phyloP scores from a whole-genome alignment of 805 yeast species.

The Candida stauntonica region DNA sequence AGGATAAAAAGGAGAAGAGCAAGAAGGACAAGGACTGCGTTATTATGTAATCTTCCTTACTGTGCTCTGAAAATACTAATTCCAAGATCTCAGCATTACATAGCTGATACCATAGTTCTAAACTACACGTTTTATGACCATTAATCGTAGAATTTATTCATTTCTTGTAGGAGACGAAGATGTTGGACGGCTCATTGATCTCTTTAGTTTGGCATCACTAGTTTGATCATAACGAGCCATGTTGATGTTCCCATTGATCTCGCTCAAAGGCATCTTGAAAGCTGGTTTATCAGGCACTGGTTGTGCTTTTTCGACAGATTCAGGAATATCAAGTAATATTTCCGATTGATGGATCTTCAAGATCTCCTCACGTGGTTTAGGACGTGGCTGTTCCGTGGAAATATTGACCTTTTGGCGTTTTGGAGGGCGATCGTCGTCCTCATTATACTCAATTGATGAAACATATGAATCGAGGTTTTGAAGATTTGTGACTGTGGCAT shows the following conservation, averaged over 20 bases:
- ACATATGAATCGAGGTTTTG: conserved; percentile 5
- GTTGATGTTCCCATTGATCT: neutral
- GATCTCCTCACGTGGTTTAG: conserved; percentile 17
- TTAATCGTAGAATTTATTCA: too few species aligned
- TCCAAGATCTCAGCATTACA: neutral
- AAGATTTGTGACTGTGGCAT: conserved; percentile 6
- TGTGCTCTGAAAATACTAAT: neutral
- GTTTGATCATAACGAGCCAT: neutral
- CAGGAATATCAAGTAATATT: conserved; percentile 4
- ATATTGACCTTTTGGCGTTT: conserved; percentile 19
- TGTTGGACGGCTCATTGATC: conserved; percentile 2
- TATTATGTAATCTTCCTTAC: conserved; percentile 16
- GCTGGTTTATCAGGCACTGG: conserved; percentile 3
- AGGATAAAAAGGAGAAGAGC: conserved; percentile 3
- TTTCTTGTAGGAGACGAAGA: conserved; percentile 1
- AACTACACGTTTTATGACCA: too few species aligned
- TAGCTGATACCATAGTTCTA: neutral
- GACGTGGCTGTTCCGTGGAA: conserved; percentile 10
- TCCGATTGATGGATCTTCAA: conserved; percentile 1
- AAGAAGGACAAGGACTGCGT: conserved; percentile 19
- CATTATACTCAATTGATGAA: conserved; percentile 4
- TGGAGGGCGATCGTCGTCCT: conserved; percentile 16
- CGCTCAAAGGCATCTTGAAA: conserved; percentile 8
- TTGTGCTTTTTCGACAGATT: neutral
- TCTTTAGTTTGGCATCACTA: neutral